Base-by-base conservation (phyloP, 2,329 filamentous ascomycete species). In the Aureobasidium subglaciale region DNA sequence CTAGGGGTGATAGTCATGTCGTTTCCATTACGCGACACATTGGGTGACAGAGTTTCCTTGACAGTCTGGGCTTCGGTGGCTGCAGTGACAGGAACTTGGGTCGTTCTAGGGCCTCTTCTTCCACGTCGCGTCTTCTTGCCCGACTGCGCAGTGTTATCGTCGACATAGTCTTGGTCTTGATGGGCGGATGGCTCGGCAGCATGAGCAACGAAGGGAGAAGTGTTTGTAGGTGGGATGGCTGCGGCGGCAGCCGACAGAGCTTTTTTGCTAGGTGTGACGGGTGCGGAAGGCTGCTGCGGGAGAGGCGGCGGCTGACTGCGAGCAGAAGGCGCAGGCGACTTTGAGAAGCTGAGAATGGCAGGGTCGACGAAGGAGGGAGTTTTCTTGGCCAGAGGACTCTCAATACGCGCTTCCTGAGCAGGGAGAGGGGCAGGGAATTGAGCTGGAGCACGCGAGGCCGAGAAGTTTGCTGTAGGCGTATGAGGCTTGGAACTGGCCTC, bases 301-400 rank as follows among this genome's bases (percentile, higher is more conserved):
- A 37, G 53, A 57, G 27, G 61, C 29, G 40, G 63, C 56, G 32
- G 58, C 57, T 43, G 45, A 20, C n/a, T 60, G 24, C 30, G 58
- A 53, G 43, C 34, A 29, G 62, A 56, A 13, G 62, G 38, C 35
- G 64, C 63, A 43, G 64, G 67, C 49, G 63, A 70, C 58, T 63
- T 75, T 18, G 69, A 69, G 67, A 88, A 80, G 66, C 88, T 90
- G 42, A 95, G 68, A 55, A 95, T 95, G 3, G 89, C 89, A 10
- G 89, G 89, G 63, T 95, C 89, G n/a, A 85, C 78, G 64, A 93
- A 90, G 0, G 55, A 55, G 16, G 35, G 55, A 20, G 55, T 46
- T 37, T 56, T 41, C n/a, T 50, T 34, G 30, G 55, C 56, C 40
- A 41, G 25, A 18, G 38, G 55, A n/a, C 32, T 56, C 25, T 56